Evolutionary conservation across 352 stramenopile genomes (phyloP).

Genomic region (Globisporangium nunn): DNA sequence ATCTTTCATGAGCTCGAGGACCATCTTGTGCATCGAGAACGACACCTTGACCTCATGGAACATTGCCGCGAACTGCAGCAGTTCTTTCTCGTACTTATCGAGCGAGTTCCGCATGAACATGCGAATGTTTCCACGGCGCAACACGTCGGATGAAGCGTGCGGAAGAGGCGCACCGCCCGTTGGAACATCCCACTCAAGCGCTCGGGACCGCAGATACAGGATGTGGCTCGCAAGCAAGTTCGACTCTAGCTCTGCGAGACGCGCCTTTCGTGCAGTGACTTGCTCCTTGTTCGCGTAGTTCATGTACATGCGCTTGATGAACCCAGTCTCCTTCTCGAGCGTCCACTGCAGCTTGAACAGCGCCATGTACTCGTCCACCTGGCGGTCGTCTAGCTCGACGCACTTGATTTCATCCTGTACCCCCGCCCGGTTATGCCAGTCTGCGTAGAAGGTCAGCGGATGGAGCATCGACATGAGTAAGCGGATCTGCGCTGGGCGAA

Average conservation of each 20-base stretch:
- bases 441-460: constrained; percentile 52
- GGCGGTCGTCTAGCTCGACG: constrained; percentile 34
- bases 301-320: constrained; percentile 30
- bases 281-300: constrained; percentile 36
- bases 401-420: constrained; percentile 59
- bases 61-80: constrained; percentile 33
- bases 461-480: constrained; percentile 53
- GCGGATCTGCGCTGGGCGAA: constrained; percentile 56
- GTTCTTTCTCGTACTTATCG: constrained; percentile 51
- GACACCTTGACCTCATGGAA: constrained; percentile 52
- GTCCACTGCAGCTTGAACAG: constrained; percentile 53
- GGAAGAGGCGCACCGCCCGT: constrained; percentile 41
- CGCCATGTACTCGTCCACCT: constrained; percentile 52
- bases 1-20: constrained; percentile 45
- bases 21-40: constrained; percentile 41
- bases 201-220: constrained; percentile 49
- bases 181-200: constrained; percentile 62
- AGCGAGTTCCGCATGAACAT: constrained; percentile 60
- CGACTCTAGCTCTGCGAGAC: constrained; percentile 44
- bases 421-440: constrained; percentile 53
- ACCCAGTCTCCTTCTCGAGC: constrained; percentile 41
- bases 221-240: constrained; percentile 53
- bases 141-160: constrained; percentile 30
- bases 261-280: constrained; percentile 26
- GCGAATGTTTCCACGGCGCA: constrained; percentile 44